Conservation (phyloP, 2,329 filamentous ascomycete species). For the Alternaria consortialis region DNA sequence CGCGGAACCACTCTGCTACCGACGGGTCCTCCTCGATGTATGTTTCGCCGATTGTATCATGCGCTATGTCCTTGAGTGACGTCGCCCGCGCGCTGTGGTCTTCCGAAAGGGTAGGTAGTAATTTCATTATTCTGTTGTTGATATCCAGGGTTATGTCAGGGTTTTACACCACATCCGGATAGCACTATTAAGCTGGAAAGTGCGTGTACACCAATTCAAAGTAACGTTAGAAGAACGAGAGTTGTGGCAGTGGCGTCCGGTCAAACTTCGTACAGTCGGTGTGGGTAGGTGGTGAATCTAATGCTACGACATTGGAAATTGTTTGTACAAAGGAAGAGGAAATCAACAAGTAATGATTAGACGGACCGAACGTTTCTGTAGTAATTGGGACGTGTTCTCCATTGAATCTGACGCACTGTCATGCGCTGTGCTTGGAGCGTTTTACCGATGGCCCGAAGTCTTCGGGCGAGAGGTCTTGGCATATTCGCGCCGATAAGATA, state of each 20-base stretch:
- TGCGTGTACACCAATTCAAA: neutral
- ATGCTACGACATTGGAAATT: neutral
- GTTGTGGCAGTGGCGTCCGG: neutral
- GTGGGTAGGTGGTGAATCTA: neutral
- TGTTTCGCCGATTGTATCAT: conserved; percentile 30
- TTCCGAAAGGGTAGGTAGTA: conserved; percentile 26
- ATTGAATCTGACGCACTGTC: conserved; percentile 17
- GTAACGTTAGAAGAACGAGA: neutral
- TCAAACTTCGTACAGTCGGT: neutral
- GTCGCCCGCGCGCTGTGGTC: conserved; percentile 23
- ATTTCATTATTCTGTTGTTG: conserved; percentile 13
- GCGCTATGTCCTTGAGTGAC: conserved; percentile 26
- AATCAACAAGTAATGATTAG: conserved; percentile 2
- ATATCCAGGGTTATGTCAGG: neutral
- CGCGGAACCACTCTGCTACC: conserved; percentile 38
- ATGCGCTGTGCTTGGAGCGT: conserved; percentile 13
- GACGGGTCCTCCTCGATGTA: conserved; percentile 44
- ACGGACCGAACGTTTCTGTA: neutral
- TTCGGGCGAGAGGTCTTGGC: conserved; percentile 32
- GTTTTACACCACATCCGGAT: neutral
- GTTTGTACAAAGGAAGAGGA: neutral
- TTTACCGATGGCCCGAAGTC: conserved; percentile 21
- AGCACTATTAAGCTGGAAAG: neutral
- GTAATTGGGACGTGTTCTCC: conserved; percentile 7
- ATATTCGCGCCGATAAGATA: neutral